These are phyloP conservation scores for Juncus inflexus DNA, from an alignment of 176 grass and related monocot species.

Conservation along the genomic window DNA sequence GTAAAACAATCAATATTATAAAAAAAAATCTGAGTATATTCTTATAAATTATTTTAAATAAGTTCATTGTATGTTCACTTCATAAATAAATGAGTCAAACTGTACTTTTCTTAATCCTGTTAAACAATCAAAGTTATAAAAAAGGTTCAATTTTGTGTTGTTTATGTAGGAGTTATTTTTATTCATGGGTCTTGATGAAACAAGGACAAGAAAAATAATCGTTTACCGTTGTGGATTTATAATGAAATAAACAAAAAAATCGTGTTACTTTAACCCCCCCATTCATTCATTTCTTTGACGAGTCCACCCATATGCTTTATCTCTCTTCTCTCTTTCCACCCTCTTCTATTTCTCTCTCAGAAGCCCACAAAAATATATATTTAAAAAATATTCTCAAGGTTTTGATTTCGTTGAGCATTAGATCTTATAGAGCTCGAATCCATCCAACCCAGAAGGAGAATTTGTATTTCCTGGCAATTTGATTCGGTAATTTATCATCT, in stretches of 20 bases:
- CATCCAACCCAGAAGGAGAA: constrained; percentile 3
- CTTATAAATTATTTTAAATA: no score
- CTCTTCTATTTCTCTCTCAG: not conserved
- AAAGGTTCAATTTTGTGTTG: not conserved
- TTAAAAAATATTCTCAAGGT: not conserved
- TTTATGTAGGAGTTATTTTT: constrained; percentile 1
- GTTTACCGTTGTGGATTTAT: constrained; percentile 23
- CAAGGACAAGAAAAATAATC: constrained; percentile 12
- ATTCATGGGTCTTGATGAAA: not conserved
- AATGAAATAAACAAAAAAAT: constrained; percentile 18
- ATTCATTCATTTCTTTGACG: constrained; percentile 20
- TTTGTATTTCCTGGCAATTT: not conserved
- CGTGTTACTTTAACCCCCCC: constrained; percentile 11
- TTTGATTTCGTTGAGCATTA: not conserved
- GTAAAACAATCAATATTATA: not conserved
- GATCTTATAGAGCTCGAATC: constrained; percentile 6
- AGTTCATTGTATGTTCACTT: not conserved
- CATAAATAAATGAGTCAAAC: not conserved
- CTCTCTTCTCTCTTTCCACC: constrained; percentile 1
- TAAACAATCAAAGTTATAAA: not conserved
- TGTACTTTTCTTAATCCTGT: not conserved
- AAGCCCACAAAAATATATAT: not conserved
- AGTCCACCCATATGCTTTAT: constrained; percentile 27
- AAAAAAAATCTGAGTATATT: not conserved
- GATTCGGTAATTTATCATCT: constrained; percentile 5